A percentile compares a stretch with the other conserved stretches of the same genome.
phyloP scores from a whole-genome alignment of 2,329 filamentous ascomycete genomes.

The Colletotrichum cuscutae region DNA sequence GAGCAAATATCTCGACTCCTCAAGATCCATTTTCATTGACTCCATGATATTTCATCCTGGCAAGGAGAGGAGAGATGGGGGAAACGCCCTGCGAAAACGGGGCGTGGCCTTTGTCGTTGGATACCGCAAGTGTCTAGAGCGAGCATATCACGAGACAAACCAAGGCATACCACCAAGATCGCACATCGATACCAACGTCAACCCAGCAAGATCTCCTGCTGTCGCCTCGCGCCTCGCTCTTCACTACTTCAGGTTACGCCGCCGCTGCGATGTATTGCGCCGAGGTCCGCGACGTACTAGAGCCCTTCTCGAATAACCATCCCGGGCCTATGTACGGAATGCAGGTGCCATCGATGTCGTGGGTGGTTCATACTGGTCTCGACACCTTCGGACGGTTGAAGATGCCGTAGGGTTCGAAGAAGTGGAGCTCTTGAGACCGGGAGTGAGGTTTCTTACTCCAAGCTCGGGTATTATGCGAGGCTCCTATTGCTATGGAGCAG shows the following conservation, averaged over 20 bases:
- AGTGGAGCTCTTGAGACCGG: not conserved
- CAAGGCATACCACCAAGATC: not conserved
- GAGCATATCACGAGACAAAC: not conserved
- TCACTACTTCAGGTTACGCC: not conserved
- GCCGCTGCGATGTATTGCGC: not conserved
- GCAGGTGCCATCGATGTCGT: slow-evolving; percentile 11
- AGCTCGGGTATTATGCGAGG: not conserved
- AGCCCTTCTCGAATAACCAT: slow-evolving; percentile 13
- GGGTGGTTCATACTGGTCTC: not conserved
- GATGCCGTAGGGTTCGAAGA: not conserved
- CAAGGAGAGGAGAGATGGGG: not conserved
- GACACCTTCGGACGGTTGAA: slow-evolving; percentile 11
- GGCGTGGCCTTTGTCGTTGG: not conserved
- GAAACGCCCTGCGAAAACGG: not conserved
- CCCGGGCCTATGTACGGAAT: not conserved
- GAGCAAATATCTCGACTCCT: not conserved
- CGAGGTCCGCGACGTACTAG: not conserved
- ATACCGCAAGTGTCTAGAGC: not conserved
- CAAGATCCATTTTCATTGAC: slow-evolving; percentile 5
- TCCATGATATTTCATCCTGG: not conserved
- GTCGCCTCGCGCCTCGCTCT: not conserved
- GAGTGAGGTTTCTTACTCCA: not conserved
- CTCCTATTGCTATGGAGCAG: not conserved
- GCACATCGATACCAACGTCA: not conserved
- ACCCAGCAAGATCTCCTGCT: not conserved